phyloP scores from a whole-genome alignment of 208 protist genomes.

The Phytomonas sp. region DNA sequence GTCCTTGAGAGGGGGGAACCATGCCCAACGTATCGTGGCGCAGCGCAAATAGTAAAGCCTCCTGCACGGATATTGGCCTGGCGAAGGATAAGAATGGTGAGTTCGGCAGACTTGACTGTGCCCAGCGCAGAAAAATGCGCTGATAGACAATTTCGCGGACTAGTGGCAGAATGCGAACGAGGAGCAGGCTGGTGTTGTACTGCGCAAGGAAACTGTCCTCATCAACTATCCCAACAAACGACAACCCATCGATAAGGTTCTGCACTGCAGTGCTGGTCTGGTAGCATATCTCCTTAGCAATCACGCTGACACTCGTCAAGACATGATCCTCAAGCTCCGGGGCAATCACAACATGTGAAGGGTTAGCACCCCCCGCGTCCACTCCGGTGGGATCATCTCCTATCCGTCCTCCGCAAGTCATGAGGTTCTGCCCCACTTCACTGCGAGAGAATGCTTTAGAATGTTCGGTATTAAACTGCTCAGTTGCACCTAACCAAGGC shows the following conservation, averaged over 20 bases:
- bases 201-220: constrained; percentile 55
- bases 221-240: constrained; percentile 54
- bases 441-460: not conserved
- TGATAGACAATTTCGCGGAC: constrained; percentile 65
- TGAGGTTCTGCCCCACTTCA: not conserved
- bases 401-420: not conserved
- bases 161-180: constrained; percentile 51
- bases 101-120: constrained; percentile 29
- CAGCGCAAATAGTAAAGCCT: constrained; percentile 44
- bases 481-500: not conserved
- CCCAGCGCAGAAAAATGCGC: constrained; percentile 76
- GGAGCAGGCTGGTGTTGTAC: constrained; percentile 54
- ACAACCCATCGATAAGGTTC: constrained; percentile 41
- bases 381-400: not conserved
- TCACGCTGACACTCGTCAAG: constrained; percentile 37
- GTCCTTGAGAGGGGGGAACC: constrained; percentile 13
- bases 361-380: not conserved
- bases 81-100: constrained; percentile 30
- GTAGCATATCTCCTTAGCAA: constrained; percentile 29
- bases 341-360: constrained; percentile 11
- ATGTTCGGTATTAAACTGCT: not conserved
- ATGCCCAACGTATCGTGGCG: constrained; percentile 32
- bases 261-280: constrained; percentile 39
- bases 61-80: constrained; percentile 24
- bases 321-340: constrained; percentile 15